Conservation (phyloP, 2,329 filamentous ascomycete genomes). For the Penicillium frequentans region DNA sequence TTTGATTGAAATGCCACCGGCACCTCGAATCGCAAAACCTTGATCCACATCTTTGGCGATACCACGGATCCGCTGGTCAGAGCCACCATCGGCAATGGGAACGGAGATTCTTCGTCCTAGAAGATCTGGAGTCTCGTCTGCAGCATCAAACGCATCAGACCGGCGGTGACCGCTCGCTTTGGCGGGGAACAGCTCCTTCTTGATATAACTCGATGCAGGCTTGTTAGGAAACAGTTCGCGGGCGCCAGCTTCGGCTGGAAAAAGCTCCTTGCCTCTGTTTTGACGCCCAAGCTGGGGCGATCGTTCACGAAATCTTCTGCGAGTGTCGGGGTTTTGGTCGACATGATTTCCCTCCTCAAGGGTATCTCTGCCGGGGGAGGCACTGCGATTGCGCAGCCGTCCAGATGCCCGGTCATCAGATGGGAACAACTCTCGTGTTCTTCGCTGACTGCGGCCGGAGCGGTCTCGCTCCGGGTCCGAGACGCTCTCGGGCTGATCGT, state of each 20-base stretch:
- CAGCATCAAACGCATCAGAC: conserved; percentile 54
- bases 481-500: conserved; percentile 56
- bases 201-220: conserved; percentile 42
- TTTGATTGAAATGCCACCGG: conserved; percentile 65
- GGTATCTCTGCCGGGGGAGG: conserved; percentile 58
- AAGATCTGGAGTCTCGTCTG: conserved; percentile 55
- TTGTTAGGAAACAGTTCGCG: conserved; percentile 51
- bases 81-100: conserved; percentile 49
- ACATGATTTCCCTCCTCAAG: conserved; percentile 41
- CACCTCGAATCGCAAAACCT: conserved; percentile 41
- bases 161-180: conserved; percentile 49
- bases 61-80: conserved; percentile 35
- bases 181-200: conserved; percentile 61
- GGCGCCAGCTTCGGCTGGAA: conserved; percentile 49
- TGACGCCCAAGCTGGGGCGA: conserved; percentile 37
- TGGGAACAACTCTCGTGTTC: conserved; percentile 41
- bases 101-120: conserved; percentile 52
- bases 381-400: conserved; percentile 59
- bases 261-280: conserved; percentile 58
- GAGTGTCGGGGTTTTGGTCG: conserved; percentile 33
- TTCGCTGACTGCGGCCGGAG: conserved; percentile 29
- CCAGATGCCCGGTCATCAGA: conserved; percentile 38
- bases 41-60: conserved; percentile 44
- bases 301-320: conserved; percentile 44
- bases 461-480: conserved; percentile 32